phyloP scores from a whole-genome alignment of 2,329 filamentous ascomycete species.

The Claviceps monticola region DNA sequence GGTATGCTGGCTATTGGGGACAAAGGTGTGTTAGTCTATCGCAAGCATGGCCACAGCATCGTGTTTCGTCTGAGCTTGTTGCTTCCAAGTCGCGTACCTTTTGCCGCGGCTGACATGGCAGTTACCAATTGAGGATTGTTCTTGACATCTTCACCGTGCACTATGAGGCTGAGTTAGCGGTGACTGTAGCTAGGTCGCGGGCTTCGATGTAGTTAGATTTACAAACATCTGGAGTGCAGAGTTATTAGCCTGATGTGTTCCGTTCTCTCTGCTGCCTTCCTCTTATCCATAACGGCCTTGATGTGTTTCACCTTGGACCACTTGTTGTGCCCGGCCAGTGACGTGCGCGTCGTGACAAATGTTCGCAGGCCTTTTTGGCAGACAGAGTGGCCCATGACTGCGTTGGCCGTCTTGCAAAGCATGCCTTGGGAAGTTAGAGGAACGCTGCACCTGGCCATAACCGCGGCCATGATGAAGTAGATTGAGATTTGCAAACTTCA shows the following conservation, averaged over 20 bases:
- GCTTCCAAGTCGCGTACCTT: constrained; percentile 30
- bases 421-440: background rate
- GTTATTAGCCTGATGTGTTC: constrained; percentile 59
- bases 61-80: background rate
- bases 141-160: constrained; percentile 60
- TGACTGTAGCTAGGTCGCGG: constrained; percentile 5
- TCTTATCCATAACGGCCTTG: constrained; percentile 73
- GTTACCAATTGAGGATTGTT: constrained; percentile 64
- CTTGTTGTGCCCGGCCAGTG: constrained; percentile 65
- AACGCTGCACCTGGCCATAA: background rate
- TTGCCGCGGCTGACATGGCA: constrained; percentile 65
- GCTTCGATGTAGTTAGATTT: background rate
- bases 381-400: background rate
- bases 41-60: background rate
- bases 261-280: constrained; percentile 59
- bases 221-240: constrained; percentile 57
- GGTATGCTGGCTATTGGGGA: constrained; percentile 51
- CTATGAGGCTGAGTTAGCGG: constrained; percentile 23
- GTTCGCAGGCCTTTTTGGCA: constrained; percentile 26
- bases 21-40: background rate
- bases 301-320: constrained; percentile 97
- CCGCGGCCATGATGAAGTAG: background rate
- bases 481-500: background rate
- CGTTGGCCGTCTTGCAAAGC: background rate
- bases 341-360: constrained; percentile 30